Base-by-base conservation (phyloP, 768 basidiomycete species). In the Sarcomyxa edulis region DNA sequence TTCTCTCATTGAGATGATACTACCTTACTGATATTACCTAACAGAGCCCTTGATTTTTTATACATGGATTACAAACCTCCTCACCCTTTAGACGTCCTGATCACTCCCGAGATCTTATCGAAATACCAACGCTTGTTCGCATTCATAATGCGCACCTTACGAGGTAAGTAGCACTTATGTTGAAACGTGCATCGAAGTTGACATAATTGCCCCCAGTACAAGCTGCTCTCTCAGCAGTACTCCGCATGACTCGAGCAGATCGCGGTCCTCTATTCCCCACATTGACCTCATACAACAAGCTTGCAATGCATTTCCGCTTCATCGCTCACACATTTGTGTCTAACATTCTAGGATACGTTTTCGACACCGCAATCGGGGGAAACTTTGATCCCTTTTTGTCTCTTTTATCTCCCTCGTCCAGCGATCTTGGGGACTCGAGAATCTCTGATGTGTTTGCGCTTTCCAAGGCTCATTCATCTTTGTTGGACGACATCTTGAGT, bases 51-150 rank as follows among this genome's bases (percentile, higher is more conserved):
- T 29, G 92, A 94, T 55, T 95, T 94, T 53, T 61, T 95, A 10
- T 89, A 88, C 52, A 80, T 95, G 66, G 80, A 91, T 47, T 95
- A 95, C 58, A 84, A 84, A 49, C 82, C 88, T n/a, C 88, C 90
- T 2, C 69, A 69, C n/a, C 76, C 89, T 0, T 62, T 95, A 26
- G 76, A 80, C 32, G 69, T 81, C 8, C 54, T 95, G 7, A 83
- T 95, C 22, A 78, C 87, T 2, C 65, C 75, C 1, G 68, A 74
- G 4, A 72, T 85, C 22, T 58, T 93, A n/a, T 80, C 75, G 5
- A 94, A 93, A 54, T 94, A 94, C 52, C 87, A 92, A 47, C 68
- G 85, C 27, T 66, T 93, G 44, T 91, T 92, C 55, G 71, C 84
- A 0, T 81, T 92, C 49, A 72, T 91, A 32, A 63, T 95, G 23